Base-by-base conservation (phyloP, 495 filamentous ascomycete species). In the Oleoguttula mirabilis region DNA sequence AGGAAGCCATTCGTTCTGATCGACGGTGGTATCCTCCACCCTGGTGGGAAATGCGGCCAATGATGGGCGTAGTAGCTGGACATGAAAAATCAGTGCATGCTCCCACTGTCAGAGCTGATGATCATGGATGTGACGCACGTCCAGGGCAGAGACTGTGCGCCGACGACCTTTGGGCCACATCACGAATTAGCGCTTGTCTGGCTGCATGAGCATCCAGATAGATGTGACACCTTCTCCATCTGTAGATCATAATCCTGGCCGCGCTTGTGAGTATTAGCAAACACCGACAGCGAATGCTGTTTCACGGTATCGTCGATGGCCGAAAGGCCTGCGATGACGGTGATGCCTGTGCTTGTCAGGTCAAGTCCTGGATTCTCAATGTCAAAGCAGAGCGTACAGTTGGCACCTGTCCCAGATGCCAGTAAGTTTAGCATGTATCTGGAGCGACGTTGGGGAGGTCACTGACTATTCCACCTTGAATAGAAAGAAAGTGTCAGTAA, bases 361-460 rank as follows among this genome's bases (percentile, higher is more conserved):
- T 17, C 15, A 11, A 22, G 6, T 20, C 10, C 10, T 24, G 4
- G 14, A 3, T 16, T 10, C 4, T 12, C 11, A 20, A 11, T 15
- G 16, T 28, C n/a, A 3, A 19, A 4, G n/a, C n/a, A 14, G 21
- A 3, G 17, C 24, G 12, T 31, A 45, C 47, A 51, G 23, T 55
- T 52, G 3, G 52, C 52, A 10, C 24, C 35, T 36, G 51, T 55
- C 52, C 52, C 51, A 46, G 46, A 52, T 35, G 7, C 32, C 43
- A 20, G 35, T 1, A 20, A 6, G 25, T 10, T 30, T 11, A 21
- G 37, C 6, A 22, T 31, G 15, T 11, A 1, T 1, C 30, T 8
- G 14, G 0, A 19, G 24, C n/a, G n/a, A n/a, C n/a, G n/a, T n/a
- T n/a, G n/a, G n/a, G n/a, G n/a, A n/a, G n/a, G n/a, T n/a, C n/a